phyloP scores from a whole-genome alignment of 164 flowering plant species.

The Magnolia officinalis region DNA sequence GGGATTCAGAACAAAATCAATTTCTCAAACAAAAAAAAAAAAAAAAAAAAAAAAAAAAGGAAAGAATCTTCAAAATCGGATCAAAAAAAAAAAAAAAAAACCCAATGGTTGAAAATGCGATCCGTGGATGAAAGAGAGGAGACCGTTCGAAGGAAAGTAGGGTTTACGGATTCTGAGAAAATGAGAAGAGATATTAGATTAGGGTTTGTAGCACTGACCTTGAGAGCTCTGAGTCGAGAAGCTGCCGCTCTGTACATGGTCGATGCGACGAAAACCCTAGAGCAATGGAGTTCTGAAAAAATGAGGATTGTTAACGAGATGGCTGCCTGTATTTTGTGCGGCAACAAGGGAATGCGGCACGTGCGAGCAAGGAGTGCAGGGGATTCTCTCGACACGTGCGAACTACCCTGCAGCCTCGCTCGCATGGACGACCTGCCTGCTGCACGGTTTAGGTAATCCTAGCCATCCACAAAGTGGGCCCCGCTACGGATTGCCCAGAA shows the following conservation, averaged over 20 bases:
- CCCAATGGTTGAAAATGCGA: background rate
- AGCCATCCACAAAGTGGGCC: background rate
- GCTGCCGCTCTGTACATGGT: conserved; percentile 64
- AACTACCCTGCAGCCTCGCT: background rate
- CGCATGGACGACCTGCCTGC: background rate
- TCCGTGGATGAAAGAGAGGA: background rate
- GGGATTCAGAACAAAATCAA: no score
- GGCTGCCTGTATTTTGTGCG: background rate
- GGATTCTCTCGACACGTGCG: no score
- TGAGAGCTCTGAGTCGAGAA: conserved; percentile 54
- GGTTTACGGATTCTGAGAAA: background rate
- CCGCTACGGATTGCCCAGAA: no score
- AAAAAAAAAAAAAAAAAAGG: no score
- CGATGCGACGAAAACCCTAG: conserved; percentile 19
- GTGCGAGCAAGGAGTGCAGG: background rate
- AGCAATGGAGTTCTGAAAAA: background rate
- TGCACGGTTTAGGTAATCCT: background rate
- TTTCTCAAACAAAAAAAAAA: no score
- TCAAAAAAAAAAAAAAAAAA: no score
- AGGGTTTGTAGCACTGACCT: conserved; percentile 35
- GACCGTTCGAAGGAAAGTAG: background rate
- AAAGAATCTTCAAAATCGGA: no score
- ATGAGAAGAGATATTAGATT: background rate
- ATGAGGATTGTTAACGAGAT: background rate
- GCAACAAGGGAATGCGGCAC: background rate